These are phyloP conservation scores for Erysimum cheiri DNA, from an alignment of 441 rosid genomes.

Conservation along the genomic window DNA sequence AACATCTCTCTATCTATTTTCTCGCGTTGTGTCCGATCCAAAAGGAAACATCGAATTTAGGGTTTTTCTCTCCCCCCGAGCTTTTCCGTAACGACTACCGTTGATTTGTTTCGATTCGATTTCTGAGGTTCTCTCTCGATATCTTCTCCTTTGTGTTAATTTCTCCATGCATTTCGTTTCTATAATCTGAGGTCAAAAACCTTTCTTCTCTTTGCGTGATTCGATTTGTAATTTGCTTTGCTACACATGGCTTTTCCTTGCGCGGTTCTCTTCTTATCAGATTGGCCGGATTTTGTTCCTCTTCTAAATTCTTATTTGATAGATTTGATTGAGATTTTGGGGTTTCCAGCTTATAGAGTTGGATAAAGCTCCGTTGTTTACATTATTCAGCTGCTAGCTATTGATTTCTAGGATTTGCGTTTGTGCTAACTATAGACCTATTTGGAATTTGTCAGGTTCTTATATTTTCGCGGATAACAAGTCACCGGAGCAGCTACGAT, in stretches of 20 bases:
- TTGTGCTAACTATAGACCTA: constrained; percentile 32
- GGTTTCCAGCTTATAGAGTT: constrained; percentile 35
- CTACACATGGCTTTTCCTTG: background rate
- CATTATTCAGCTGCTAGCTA: constrained; percentile 10
- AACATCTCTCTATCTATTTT: constrained; percentile 21
- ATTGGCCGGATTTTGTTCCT: constrained; percentile 5
- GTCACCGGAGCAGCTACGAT: constrained; percentile 37
- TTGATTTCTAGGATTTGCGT: constrained; percentile 26
- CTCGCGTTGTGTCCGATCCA: constrained; percentile 51
- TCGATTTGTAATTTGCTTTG: background rate
- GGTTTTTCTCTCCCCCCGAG: constrained; percentile 42
- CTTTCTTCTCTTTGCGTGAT: background rate
- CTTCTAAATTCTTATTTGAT: constrained; percentile 25
- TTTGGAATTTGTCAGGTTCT: constrained; percentile 44
- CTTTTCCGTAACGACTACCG: constrained; percentile 36
- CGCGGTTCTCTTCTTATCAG: background rate
- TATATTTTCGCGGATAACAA: constrained; percentile 22
- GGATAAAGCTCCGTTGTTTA: background rate
- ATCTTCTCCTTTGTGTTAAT: constrained; percentile 21
- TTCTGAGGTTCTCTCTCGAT: constrained; percentile 37
- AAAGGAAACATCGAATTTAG: constrained; percentile 33
- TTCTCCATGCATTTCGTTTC: constrained; percentile 15
- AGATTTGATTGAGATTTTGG: constrained; percentile 28
- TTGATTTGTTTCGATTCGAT: constrained; percentile 30
- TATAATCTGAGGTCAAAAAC: constrained; percentile 14